Evolutionary conservation across 805 yeast genomes (phyloP).

Genomic region (Candida cerambycidarum): DNA sequence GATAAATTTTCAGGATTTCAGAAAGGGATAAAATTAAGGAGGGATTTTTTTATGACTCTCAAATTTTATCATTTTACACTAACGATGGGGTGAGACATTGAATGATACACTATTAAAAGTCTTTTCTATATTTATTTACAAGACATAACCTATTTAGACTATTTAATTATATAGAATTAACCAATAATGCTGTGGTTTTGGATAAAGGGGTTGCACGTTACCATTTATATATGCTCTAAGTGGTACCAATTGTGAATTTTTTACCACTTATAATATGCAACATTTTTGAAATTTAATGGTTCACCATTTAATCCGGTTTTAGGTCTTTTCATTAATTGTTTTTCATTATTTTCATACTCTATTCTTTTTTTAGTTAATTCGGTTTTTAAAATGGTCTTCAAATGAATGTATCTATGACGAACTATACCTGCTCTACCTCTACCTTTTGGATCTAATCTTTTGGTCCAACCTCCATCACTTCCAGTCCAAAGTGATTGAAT

Average conservation of each 20-base stretch:
- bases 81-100: conserved; percentile 5
- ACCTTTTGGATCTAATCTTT: conserved; percentile 78
- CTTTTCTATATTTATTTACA: conserved; percentile 5
- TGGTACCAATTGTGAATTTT: no score
- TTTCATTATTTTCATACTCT: conserved; percentile 55
- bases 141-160: conserved; percentile 2
- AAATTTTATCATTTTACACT: conserved; percentile 8
- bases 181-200: no score
- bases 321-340: conserved; percentile 51
- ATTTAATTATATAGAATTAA: neutral
- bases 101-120: neutral
- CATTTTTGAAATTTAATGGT: conserved; percentile 43
- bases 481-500: conserved; percentile 89
- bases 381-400: conserved; percentile 73
- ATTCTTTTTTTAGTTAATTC: conserved; percentile 61
- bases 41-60: conserved; percentile 8
- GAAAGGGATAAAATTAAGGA: conserved; percentile 9
- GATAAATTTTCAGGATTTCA: neutral
- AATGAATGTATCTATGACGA: conserved; percentile 74
- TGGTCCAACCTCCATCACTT: conserved; percentile 74
- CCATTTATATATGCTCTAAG: neutral
- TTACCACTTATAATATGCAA: conserved; percentile 44
- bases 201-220: neutral
- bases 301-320: conserved; percentile 46
- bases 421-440: conserved; percentile 87